These are phyloP conservation scores for Vaccinium darrowii DNA, from an alignment of 148 eudicot genomes.

Conservation along the genomic window DNA sequence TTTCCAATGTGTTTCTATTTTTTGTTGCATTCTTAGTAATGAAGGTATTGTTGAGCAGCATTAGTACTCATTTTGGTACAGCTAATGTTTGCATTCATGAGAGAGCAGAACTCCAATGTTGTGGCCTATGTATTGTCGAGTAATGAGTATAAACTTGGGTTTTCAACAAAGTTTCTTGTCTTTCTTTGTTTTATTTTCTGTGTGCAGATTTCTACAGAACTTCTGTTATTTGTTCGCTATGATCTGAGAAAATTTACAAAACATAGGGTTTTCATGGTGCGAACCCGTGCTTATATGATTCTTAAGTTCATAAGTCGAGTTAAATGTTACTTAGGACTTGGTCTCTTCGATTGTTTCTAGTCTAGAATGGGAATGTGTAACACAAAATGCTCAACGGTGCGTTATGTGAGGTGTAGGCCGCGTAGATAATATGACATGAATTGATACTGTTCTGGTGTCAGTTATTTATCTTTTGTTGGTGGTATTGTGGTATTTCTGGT, in stretches of 20 bases:
- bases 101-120: background rate
- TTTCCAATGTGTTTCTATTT: background rate
- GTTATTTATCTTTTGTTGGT: background rate
- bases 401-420: background rate
- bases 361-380: background rate
- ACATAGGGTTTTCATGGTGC: background rate
- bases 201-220: background rate
- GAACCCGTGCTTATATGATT: background rate
- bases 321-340: background rate
- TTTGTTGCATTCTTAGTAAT: background rate
- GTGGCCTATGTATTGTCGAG: background rate
- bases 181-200: background rate
- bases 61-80: background rate
- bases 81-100: background rate
- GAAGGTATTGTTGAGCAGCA: background rate
- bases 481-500: background rate
- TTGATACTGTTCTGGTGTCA: background rate
- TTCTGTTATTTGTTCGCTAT: background rate
- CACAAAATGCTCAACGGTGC: background rate
- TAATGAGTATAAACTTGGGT: background rate
- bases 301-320: background rate
- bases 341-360: background rate
- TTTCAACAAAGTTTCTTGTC: background rate
- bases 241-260: background rate
- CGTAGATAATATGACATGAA: slow-evolving; percentile 1